These are phyloP conservation scores for Cudoniella acicularis DNA, from an alignment of 495 filamentous ascomycete species.

Conservation along the genomic window DNA sequence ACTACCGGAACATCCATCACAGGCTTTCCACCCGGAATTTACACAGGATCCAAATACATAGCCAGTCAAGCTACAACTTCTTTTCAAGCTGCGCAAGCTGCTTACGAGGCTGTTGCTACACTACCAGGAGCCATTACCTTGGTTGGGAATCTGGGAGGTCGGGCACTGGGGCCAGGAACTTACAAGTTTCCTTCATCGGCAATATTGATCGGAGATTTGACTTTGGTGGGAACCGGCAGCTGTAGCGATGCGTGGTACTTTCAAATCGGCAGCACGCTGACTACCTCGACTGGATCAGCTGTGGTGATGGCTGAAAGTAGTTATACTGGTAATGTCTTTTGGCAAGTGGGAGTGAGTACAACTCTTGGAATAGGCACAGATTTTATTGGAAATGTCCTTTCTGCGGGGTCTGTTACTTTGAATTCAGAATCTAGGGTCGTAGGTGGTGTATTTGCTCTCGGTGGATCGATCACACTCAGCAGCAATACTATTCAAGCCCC, in stretches of 20 bases:
- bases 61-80: neutral
- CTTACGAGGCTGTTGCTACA: neutral
- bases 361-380: too few species aligned
- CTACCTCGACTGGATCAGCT: neutral
- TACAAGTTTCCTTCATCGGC: constrained; percentile 4
- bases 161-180: constrained; percentile 2
- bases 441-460: too few species aligned
- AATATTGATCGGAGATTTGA: constrained; percentile 2
- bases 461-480: too few species aligned
- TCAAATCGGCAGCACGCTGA: constrained; percentile 11
- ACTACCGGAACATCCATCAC: constrained; percentile 4
- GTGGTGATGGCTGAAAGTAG: constrained; percentile 2
- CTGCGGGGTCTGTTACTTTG: too few species aligned
- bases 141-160: constrained; percentile 2
- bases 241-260: constrained; percentile 9
- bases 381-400: too few species aligned
- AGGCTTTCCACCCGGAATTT: constrained; percentile 7
- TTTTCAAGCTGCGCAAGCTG: constrained; percentile 1
- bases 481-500: too few species aligned
- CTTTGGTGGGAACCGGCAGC: constrained; percentile 6
- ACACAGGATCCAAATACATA: neutral
- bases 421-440: too few species aligned
- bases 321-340: constrained; percentile 11
- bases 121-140: neutral
- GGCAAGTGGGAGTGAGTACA: constrained; percentile 14